phyloP scores from a whole-genome alignment of 108 stramenopile genomes.

The Craspedostauros australis region DNA sequence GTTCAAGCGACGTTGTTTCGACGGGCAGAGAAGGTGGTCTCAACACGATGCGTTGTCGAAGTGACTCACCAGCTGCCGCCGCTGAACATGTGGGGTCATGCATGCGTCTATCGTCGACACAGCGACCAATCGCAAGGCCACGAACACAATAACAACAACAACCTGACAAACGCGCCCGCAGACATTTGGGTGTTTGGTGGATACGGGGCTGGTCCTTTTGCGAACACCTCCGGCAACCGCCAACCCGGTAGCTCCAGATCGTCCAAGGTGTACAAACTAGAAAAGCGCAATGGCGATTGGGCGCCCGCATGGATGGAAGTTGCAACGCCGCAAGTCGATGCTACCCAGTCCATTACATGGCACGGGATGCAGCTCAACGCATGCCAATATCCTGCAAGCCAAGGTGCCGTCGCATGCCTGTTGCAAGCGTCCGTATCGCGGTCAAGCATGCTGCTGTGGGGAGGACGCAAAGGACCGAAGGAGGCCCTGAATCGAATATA shows the following conservation, averaged over 20 bases:
- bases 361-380: neutral
- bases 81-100: conserved; percentile 67
- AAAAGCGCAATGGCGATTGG: neutral
- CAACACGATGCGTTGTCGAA: too few species aligned
- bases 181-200: conserved; percentile 68
- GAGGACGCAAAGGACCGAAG: conserved; percentile 31
- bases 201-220: conserved; percentile 64
- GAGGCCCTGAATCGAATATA: conserved; percentile 29
- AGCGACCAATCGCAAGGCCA: neutral
- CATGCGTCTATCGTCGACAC: conserved; percentile 32
- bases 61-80: conserved; percentile 40
- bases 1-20: conserved; percentile 40
- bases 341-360: neutral
- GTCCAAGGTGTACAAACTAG: conserved; percentile 12
- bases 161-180: conserved; percentile 1
- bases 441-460: conserved; percentile 9
- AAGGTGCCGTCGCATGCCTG: neutral
- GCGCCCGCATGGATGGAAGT: conserved; percentile 3
- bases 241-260: conserved; percentile 6
- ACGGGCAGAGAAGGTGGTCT: too few species aligned
- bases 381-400: neutral
- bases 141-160: neutral
- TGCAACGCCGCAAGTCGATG: neutral
- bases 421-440: neutral
- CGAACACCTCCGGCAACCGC: neutral